Base-by-base conservation (phyloP, 2,329 filamentous ascomycete species). In the Colletotrichum graminicola region DNA sequence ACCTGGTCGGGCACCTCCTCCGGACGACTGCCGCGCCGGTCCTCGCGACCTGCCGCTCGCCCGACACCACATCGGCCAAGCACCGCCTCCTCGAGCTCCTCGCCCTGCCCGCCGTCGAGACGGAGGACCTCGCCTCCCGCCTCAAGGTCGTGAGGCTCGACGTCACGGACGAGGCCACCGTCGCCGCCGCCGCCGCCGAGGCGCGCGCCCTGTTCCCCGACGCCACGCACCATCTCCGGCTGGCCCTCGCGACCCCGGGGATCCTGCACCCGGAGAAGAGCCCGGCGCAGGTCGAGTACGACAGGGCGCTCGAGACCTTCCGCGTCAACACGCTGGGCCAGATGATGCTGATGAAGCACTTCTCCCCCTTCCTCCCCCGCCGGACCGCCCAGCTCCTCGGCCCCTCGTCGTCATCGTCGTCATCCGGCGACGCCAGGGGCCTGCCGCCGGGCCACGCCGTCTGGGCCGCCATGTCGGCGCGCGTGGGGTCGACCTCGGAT, bases 341-440 rank as follows among this genome's bases (percentile, higher is more conserved):
- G 0, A 84, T 96, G 77, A 83, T 96, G 65, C 85, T 95, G 67
- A 88, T 93, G 77, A 96, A 96, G 80, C 90, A 94, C 80, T 93
- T 96, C 75, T 84, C 85, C 0, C 82, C 83, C 0, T 91, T 95
- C 76, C 84, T 96, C 4, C 93, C 93, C 1, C 86, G 84, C 21
- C 90, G 88, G 74, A 79, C 84, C 5, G 84, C 85, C 0, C 73
- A 79, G 7, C 74, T 86, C 5, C 16, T 29, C 26, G 45, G 8
- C 21, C n/a, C 59, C 14, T 23, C n/a, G 12, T 45, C 23, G 51
- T 23, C 29, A 8, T 41, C 23, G 56, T 54, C 52, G 11, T 23
- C 32, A 1, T 14, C 52, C 11, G 73, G 69, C 7, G 70, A 67
- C 1, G 61, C 54, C 0, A 60, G 59, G 3, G 63, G 62, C 5